These are phyloP conservation scores for Pugionium dolabratum DNA, from an alignment of 345 rosid species.

Conservation along the genomic window DNA sequence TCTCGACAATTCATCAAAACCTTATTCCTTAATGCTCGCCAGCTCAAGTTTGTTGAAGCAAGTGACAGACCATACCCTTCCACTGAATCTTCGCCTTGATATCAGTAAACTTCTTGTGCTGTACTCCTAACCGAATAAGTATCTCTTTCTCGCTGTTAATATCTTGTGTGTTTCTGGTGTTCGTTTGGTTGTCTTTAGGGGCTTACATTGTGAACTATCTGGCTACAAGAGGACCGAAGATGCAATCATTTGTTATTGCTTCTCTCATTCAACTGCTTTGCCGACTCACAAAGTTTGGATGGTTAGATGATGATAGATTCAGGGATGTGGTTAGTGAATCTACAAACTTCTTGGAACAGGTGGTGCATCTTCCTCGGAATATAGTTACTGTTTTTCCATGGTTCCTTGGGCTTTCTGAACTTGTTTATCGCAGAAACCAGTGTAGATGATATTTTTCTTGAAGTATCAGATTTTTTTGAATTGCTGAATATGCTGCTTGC, in stretches of 20 bases:
- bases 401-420: constrained; percentile 30
- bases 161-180: constrained; percentile 23
- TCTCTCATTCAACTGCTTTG: constrained; percentile 90
- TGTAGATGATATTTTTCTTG: constrained; percentile 19
- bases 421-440: not conserved
- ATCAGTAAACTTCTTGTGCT: constrained; percentile 55
- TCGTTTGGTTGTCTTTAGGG: constrained; percentile 46
- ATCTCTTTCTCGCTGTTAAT: constrained; percentile 5
- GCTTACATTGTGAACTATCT: constrained; percentile 81
- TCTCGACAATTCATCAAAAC: constrained; percentile 93
- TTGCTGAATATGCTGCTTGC: constrained; percentile 29
- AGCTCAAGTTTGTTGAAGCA: constrained; percentile 95
- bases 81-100: constrained; percentile 88
- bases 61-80: constrained; percentile 92
- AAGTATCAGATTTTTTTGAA: constrained; percentile 2
- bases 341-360: constrained; percentile 86
- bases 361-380: constrained; percentile 34
- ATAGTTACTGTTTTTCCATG: constrained; percentile 19
- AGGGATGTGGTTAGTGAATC: constrained; percentile 86
- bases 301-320: constrained; percentile 98
- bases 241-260: constrained; percentile 80
- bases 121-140: not conserved
- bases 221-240: constrained; percentile 85
- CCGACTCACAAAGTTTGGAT: constrained; percentile 94
- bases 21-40: constrained; percentile 97